Evolutionary conservation across 371 early-diverging fungal species (phyloP), one percentile per base, ranked within the genome.

Genomic region (Thermomucor indicae-seudaticae): DNA sequence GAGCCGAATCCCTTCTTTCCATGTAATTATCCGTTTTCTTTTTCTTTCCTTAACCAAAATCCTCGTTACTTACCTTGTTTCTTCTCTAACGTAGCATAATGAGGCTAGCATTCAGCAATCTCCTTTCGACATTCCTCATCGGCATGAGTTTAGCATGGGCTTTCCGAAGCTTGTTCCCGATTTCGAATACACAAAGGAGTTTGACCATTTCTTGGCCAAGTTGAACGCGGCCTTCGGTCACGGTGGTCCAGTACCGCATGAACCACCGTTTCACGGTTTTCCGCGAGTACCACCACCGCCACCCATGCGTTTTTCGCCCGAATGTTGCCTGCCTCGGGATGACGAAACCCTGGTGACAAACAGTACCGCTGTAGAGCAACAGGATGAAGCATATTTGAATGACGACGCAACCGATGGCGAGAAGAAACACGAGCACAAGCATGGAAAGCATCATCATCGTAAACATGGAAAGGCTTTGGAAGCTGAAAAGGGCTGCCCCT

Each of bases 141-240:
- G 23, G n/a, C 35, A 20, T 28, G 23, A 49, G 16, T 49, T 49
- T 12, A n/a, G n/a, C n/a, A n/a, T n/a, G n/a, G 38, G 49, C 25
- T 12, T 37, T 29, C 51, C 51, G 31, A 30, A 41, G 35, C 29
- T 32, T 32, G 10, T 42, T 10, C 23, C 29, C 20, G 43, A 30
- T 0, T 42, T 20, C 16, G 51, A 41, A 12, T 30, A 51, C 16
- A 31, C 19, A 2, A 30, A 32, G n/a, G 53, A 53, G 16, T 23
- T 34, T 17, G 28, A 22, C 6, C 47, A 53, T 17, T 53, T 53
- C 23, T 23, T 53, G 38, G 30, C 32, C 6, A 27, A 24, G 12
- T 30, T 53, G 46, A 19, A 53, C 11, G 29, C 41, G 1, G 39
- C 53, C 2, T 38, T 37, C 20, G 51, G 47, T 4, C 24, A 38